These are phyloP conservation scores for Filobasidium uniguttulatum DNA, from an alignment of 1,284 basidiomycete genomes.

Conservation along the genomic window DNA sequence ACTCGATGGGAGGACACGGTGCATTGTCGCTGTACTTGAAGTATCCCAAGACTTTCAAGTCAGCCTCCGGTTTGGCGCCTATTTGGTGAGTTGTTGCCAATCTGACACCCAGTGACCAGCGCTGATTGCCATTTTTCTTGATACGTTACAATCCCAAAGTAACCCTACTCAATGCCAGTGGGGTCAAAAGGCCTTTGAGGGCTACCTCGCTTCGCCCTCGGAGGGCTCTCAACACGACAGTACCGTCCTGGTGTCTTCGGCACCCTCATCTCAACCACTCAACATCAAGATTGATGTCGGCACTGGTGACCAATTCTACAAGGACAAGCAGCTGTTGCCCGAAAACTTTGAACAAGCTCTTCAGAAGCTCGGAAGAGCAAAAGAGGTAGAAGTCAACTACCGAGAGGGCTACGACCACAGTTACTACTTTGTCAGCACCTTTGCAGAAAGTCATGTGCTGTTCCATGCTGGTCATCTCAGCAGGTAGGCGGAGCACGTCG, in stretches of 20 bases:
- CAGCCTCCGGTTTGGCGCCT: conserved; percentile 86
- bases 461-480: conserved; percentile 41
- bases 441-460: conserved; percentile 44
- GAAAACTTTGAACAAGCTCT: conserved; percentile 74
- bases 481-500: too few relatives aligned
- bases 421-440: conserved; percentile 49
- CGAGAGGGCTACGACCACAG: conserved; percentile 82
- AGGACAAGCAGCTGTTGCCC: conserved; percentile 72
- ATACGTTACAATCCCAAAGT: conserved; percentile 20
- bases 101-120: background rate
- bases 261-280: conserved; percentile 49
- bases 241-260: conserved; percentile 58
- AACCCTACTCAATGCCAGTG: conserved; percentile 80
- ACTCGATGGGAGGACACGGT: conserved; percentile 88
- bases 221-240: conserved; percentile 53
- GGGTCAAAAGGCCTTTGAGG: conserved; percentile 83
- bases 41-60: conserved; percentile 55
- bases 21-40: conserved; percentile 82
- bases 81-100: conserved; percentile 51
- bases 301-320: conserved; percentile 72
- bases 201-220: conserved; percentile 49
- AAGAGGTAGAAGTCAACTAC: conserved; percentile 60
- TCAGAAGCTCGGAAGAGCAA: conserved; percentile 45
- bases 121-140: too few relatives aligned
- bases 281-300: conserved; percentile 71